Percentiles rank a stretch among this genome's conserved stretches.
Evolutionary conservation across 2,329 filamentous ascomycete genomes (phyloP).

Genomic region (Grosmannia serpens): DNA sequence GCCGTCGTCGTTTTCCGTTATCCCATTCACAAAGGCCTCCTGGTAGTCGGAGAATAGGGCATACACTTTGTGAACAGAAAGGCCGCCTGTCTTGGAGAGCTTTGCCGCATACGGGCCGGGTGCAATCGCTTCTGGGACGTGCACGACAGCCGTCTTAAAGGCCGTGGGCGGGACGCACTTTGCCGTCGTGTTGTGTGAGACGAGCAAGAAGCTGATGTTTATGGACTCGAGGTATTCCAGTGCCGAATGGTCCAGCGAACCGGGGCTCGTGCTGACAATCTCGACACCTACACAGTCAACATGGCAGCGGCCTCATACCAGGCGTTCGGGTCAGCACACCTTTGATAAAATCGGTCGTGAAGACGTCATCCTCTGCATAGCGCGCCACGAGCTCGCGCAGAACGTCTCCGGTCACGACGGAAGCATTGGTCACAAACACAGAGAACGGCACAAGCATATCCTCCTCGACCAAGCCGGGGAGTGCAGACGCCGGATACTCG

Average conservation of each 20-base stretch:
- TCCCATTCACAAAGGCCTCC: slow-evolving; percentile 3
- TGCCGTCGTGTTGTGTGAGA: too few species aligned
- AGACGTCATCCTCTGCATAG: slow-evolving; percentile 2
- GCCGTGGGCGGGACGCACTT: too few species aligned
- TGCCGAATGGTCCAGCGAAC: background rate
- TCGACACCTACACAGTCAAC: background rate
- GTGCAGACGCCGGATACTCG: background rate
- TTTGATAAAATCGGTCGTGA: background rate
- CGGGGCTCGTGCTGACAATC: background rate
- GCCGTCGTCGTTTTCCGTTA: slow-evolving; percentile 1
- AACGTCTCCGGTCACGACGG: background rate
- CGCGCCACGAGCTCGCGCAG: background rate
- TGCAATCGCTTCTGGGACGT: background rate
- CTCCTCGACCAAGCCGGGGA: background rate
- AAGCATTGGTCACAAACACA: background rate
- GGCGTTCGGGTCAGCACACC: too few species aligned
- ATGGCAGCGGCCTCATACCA: too few species aligned
- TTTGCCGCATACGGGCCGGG: slow-evolving; percentile 1
- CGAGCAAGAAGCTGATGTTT: background rate
- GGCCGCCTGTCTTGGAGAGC: background rate
- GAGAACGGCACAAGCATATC: background rate
- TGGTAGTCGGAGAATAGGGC: slow-evolving; percentile 3
- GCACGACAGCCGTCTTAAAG: background rate
- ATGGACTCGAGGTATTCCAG: too few species aligned
- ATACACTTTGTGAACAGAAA: background rate